Evolutionary conservation across 805 yeast genomes (phyloP), one percentile per base, ranked within the genome.

Genomic region (Saccharomyces eubayanus): DNA sequence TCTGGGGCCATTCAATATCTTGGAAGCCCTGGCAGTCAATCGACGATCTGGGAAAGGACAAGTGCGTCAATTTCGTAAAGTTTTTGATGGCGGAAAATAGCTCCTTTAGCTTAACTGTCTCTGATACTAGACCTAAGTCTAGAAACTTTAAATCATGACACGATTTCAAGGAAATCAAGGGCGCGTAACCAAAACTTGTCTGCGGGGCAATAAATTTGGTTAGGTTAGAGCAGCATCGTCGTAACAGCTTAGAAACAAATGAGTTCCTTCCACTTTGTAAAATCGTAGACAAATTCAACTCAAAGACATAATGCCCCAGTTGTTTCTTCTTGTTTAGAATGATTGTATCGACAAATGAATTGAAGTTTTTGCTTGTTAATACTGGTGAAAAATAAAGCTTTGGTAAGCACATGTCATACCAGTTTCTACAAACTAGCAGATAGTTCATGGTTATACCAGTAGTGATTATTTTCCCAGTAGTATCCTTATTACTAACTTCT

Each of bases 211-310:
- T 79, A 62, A 94, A 90, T 10, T 76, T 73, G 57, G 82, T 79
- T 49, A 94, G 72, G 41, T 76, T 78, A 20, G 76, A 67, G 8
- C 90, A 79, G 52, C 96, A 87, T 45, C 96, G 76, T 62, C 96
- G 80, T 53, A 94, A 72, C 6, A 94, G 67, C 59, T 87, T 85
- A 0, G 97, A 89, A 11, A 92, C 89, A 67, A 77, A 86, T 5
- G 97, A 92, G 69, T 90, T 94, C 67, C 88, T 90, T 11, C 98
- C 98, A 40, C 89, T 78, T 69, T 94, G 98, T 56, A 90, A 82
- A 49, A 91, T 89, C 47, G 80, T 77, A 9, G 96, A 79, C 40
- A 94, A 74, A 65, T 94, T 94, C 46, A 94, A 74, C 14, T 74
- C 76, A 52, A 74, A 75, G 14, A 94, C 94, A 53, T 78, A 63